Evolutionary conservation across 2,329 filamentous ascomycete species (phyloP).

Genomic region (Zasmidium cellare): DNA sequence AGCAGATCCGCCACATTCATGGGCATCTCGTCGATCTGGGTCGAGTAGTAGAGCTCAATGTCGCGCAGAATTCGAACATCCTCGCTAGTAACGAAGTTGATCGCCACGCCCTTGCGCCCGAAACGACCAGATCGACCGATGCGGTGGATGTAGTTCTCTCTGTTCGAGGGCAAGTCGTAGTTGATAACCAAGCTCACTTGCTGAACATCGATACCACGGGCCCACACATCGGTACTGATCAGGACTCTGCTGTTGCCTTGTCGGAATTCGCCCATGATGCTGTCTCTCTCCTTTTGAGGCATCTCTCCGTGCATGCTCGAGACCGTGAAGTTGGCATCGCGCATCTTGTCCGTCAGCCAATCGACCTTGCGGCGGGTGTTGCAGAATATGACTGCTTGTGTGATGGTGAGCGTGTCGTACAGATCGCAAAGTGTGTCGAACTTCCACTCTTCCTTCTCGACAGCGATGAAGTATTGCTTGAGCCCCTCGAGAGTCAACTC

Average conservation of each 20-base stretch:
- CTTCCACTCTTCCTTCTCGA: constrained; percentile 99
- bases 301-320: constrained; percentile 99
- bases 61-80: constrained; percentile 96
- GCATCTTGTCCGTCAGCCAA: constrained; percentile 99
- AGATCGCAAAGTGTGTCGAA: constrained; percentile 98
- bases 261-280: constrained; percentile 98
- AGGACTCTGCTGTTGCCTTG: constrained; percentile 94
- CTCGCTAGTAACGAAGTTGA: constrained; percentile 98
- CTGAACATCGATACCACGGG: constrained; percentile 97
- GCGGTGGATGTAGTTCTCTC: constrained; percentile 99
- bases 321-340: constrained; percentile 97
- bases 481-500: constrained; percentile 95
- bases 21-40: constrained; percentile 97
- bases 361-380: constrained; percentile 99
- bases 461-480: constrained; percentile 98
- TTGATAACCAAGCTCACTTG: constrained; percentile 98
- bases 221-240: constrained; percentile 97
- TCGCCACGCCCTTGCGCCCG: constrained; percentile 96
- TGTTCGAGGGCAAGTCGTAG: constrained; percentile 96
- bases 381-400: constrained; percentile 99
- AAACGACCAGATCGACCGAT: constrained; percentile 96
- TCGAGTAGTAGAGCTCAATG: constrained; percentile 96
- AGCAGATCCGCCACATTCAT: constrained; percentile 67
- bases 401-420: constrained; percentile 98
- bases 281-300: constrained; percentile 96